Evolutionary conservation across 1,284 basidiomycete genomes (phyloP).

Genomic region (Puccinia novopanici): DNA sequence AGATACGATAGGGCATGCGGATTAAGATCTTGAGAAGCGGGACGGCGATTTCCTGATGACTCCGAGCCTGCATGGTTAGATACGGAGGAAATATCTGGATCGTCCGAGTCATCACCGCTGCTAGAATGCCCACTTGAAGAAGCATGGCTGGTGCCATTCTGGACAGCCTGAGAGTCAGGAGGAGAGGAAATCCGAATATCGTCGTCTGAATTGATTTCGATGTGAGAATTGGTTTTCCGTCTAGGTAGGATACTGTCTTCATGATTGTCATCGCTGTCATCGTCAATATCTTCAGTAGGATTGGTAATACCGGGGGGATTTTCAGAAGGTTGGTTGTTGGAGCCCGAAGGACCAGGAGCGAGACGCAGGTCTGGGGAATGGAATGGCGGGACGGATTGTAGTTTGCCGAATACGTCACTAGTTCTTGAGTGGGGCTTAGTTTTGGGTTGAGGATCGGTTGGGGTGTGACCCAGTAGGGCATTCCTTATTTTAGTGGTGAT

Average conservation of each 20-base stretch:
- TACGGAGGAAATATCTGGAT: neutral
- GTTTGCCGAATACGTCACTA: conserved; percentile 36
- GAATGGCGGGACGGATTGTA: conserved; percentile 8
- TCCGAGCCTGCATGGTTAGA: neutral
- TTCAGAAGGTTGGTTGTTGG: neutral
- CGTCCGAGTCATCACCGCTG: neutral
- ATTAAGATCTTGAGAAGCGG: conserved; percentile 9
- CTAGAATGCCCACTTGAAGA: neutral
- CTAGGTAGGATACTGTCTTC: conserved; percentile 1
- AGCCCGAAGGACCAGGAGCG: neutral
- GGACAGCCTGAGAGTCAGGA: neutral
- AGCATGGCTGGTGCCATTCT: neutral
- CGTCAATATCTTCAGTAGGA: neutral
- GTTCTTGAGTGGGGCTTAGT: neutral
- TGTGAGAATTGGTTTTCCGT: neutral
- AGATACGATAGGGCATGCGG: neutral
- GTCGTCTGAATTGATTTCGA: conserved; percentile 11
- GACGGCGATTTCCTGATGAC: neutral
- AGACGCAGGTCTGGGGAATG: neutral
- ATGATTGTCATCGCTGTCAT: conserved; percentile 6
- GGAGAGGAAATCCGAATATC: neutral
- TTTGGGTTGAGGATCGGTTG: conserved; percentile 8
- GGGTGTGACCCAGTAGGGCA: conserved; percentile 25
- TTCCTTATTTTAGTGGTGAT: conserved; percentile 42
- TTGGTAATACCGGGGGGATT: neutral